Conservation (phyloP, 2,329 filamentous ascomycete species). For the Rhynchosporium graminicola region DNA sequence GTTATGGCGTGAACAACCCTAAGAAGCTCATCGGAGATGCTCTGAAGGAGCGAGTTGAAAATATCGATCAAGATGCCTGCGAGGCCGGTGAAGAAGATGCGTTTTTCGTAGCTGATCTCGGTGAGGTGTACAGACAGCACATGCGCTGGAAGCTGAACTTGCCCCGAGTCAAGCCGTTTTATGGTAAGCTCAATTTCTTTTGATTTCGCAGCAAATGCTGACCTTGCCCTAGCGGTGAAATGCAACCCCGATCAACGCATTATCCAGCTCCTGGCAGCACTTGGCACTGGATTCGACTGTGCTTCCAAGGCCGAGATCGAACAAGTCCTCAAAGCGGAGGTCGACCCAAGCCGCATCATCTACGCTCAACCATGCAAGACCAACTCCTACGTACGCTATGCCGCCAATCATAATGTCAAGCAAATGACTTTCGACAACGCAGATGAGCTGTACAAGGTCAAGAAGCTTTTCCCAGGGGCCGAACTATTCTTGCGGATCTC, state of each 20-base stretch:
- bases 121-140: slow-evolving; percentile 98
- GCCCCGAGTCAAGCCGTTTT: slow-evolving; percentile 91
- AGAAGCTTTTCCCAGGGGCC: slow-evolving; percentile 83
- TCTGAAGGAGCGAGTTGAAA: slow-evolving; percentile 80
- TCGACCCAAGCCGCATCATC: slow-evolving; percentile 89
- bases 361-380: slow-evolving; percentile 99
- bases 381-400: slow-evolving; percentile 93
- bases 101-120: slow-evolving; percentile 97
- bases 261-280: slow-evolving; percentile 79
- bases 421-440: slow-evolving; percentile 99
- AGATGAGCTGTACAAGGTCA: slow-evolving; percentile 97
- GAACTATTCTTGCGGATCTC: slow-evolving; percentile 93
- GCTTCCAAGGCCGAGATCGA: slow-evolving; percentile 98
- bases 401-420: slow-evolving; percentile 79
- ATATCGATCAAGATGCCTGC: slow-evolving; percentile 84
- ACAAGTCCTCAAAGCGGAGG: slow-evolving; percentile 78
- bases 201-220: slow-evolving; percentile 16
- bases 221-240: slow-evolving; percentile 73
- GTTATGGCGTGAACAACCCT: slow-evolving; percentile 46
- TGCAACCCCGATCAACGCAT: slow-evolving; percentile 95
- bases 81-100: slow-evolving; percentile 93
- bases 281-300: slow-evolving; percentile 97
- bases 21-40: slow-evolving; percentile 86
- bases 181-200: slow-evolving; percentile 60
- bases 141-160: slow-evolving; percentile 96